These are phyloP conservation scores for Tolypocladium tundrense DNA, from an alignment of 2,329 filamentous ascomycete genomes.

Conservation along the genomic window DNA sequence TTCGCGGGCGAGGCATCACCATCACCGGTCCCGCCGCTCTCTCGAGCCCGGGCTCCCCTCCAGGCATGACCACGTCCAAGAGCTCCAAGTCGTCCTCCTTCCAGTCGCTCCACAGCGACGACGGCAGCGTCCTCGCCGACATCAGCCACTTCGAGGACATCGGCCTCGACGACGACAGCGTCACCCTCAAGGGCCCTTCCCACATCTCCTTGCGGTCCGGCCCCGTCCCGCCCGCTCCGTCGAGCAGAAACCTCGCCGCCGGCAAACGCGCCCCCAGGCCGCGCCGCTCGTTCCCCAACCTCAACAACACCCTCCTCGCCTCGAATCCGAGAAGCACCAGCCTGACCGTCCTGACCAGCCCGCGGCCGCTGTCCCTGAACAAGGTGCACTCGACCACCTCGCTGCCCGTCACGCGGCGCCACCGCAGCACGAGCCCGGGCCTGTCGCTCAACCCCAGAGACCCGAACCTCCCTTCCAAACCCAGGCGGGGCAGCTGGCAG, in stretches of 20 bases:
- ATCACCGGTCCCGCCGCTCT: constrained; percentile 11
- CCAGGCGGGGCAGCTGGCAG: constrained; percentile 62
- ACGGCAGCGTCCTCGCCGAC: constrained; percentile 59
- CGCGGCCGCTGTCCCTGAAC: constrained; percentile 17
- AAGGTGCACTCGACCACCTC: constrained; percentile 24
- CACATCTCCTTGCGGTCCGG: constrained; percentile 28
- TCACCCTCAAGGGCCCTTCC: constrained; percentile 40
- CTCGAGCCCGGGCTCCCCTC: constrained; percentile 25
- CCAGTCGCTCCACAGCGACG: constrained; percentile 67
- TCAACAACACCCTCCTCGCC: constrained; percentile 34
- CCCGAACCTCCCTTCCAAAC: constrained; percentile 25
- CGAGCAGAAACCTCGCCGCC: constrained; percentile 19
- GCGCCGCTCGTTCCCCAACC: constrained; percentile 33
- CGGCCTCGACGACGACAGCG: constrained; percentile 57
- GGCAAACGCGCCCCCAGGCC: constrained; percentile 18
- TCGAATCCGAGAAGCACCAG: constrained; percentile 42
- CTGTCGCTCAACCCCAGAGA: constrained; percentile 34
- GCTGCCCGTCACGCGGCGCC: constrained; percentile 26
- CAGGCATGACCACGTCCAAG: constrained; percentile 69
- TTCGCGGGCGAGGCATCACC: constrained; percentile 19
- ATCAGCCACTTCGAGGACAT: constrained; percentile 89
- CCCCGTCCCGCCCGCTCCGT: constrained; percentile 15
- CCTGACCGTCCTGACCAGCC: constrained; percentile 25
- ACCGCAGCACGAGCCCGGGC: constrained; percentile 42
- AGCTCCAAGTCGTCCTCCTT: constrained; percentile 88